Conservation (phyloP, 2,329 filamentous ascomycete species). For the Thermoascus crustaceus region DNA sequence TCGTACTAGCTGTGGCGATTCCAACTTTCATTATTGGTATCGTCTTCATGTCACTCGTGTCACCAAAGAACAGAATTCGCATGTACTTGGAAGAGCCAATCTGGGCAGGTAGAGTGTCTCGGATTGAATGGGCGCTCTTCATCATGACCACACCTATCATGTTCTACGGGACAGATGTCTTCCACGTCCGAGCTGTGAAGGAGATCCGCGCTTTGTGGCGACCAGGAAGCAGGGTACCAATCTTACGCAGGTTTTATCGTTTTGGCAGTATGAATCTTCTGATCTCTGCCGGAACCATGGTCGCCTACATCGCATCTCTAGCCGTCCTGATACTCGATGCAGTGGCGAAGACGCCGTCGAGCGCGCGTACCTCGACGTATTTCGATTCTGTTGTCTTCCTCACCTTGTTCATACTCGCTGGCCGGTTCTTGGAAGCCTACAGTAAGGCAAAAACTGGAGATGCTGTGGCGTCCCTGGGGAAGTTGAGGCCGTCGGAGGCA, state of each 20-base stretch:
- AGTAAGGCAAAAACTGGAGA: conserved; percentile 87
- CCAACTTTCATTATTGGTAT: conserved; percentile 84
- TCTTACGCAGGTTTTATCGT: conserved; percentile 72
- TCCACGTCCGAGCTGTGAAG: conserved; percentile 70
- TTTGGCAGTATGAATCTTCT: conserved; percentile 97
- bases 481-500: conserved; percentile 68
- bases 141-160: conserved; percentile 79
- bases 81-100: conserved; percentile 63
- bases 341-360: conserved; percentile 24
- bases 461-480: conserved; percentile 70
- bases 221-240: conserved; percentile 60
- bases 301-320: conserved; percentile 78
- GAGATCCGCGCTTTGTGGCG: conserved; percentile 74
- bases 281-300: conserved; percentile 77
- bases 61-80: conserved; percentile 49
- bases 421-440: conserved; percentile 60
- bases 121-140: conserved; percentile 71
- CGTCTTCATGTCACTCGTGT: conserved; percentile 78
- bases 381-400: conserved; percentile 92
- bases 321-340: conserved; percentile 62
- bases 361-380: conserved; percentile 56
- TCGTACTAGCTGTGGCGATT: conserved; percentile 63
- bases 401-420: conserved; percentile 73
- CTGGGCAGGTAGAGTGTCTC: conserved; percentile 60
- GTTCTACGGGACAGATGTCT: conserved; percentile 76